Base-by-base conservation (phyloP, 23 red algal species). In the Gracilariopsis chorda region DNA sequence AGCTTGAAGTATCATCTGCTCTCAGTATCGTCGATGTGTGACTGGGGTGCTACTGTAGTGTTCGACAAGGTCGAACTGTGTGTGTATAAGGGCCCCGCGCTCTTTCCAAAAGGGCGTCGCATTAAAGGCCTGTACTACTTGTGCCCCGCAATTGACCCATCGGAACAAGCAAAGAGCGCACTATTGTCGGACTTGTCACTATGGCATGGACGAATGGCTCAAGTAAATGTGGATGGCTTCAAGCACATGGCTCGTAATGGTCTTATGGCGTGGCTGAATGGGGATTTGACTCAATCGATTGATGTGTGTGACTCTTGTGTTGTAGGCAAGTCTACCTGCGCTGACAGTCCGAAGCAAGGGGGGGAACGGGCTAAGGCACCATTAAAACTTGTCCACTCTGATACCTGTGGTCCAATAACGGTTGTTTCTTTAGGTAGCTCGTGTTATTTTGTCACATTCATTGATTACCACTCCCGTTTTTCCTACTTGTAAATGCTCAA, bases 371-470 rank as follows among this genome's bases (percentile, higher is more conserved):
- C 52, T 17, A 64, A 63, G 29, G 20, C 60, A 12, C 30, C 20
- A 14, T 39, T 83, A 36, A 53, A 65, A 4, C 24, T 83, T 3
- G 53, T 83, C 3, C 55, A 39, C 25, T 83, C 49, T 12, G 78
- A 83, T 30, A 29, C 63, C 40, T 83, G 34, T 63, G 79, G 79
- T 64, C 79, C 73, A 37, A 43, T 83, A 2, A 3, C 60, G 11
- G 7, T 63, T 17, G 53, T 24, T 12, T 61, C 36, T 17, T 63
- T 65, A 14, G 53, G 79, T 62, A 53, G 1, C 55, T 83, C 53
- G 79, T 53, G 10, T n/a, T 83, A 64, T 24, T 83, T 83, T 83
- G 34, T 83, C 52, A 83, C 52, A 83, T 83, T 64, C 42, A 83
- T 83, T 35, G 55, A 64, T 56, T 49, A 64, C 53, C 5, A 64